A percentile compares a stretch with the other conserved stretches of the same genome.
Evolutionary conservation across 352 stramenopile species (phyloP).

Genomic region (Globisporangium heterothallicum): DNA sequence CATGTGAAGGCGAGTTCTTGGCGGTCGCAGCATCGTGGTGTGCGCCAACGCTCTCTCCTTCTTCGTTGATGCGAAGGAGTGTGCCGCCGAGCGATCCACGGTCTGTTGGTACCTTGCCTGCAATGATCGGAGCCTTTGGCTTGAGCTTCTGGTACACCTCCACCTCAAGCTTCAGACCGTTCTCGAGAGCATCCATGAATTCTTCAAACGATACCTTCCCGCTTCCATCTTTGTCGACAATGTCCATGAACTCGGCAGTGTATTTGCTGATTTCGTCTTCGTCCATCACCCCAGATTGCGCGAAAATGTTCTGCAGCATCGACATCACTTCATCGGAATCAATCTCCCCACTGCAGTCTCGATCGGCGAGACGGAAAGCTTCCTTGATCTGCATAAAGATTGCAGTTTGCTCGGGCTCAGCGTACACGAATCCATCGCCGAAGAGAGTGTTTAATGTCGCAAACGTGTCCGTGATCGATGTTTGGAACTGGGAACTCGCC

Average conservation of each 20-base stretch:
- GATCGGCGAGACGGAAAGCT: slow-evolving; percentile 70
- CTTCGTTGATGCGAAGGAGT: slow-evolving; percentile 1
- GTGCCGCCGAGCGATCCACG: neutral
- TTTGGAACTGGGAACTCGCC: slow-evolving; percentile 44
- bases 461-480: slow-evolving; percentile 58
- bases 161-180: slow-evolving; percentile 73
- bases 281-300: slow-evolving; percentile 64
- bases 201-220: slow-evolving; percentile 78
- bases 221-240: slow-evolving; percentile 61
- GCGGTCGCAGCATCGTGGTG: neutral
- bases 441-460: slow-evolving; percentile 71
- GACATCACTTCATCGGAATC: slow-evolving; percentile 68
- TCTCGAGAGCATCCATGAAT: slow-evolving; percentile 71
- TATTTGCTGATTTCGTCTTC: slow-evolving; percentile 69
- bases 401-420: slow-evolving; percentile 71
- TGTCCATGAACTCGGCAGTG: slow-evolving; percentile 66
- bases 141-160: slow-evolving; percentile 59
- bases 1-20: neutral
- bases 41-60: neutral
- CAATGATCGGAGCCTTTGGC: slow-evolving; percentile 12
- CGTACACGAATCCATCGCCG: slow-evolving; percentile 67
- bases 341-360: slow-evolving; percentile 77
- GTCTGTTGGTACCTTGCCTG: neutral
- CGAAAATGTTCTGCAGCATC: slow-evolving; percentile 78
- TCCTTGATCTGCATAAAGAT: slow-evolving; percentile 89